A percentile compares a stretch with the other conserved stretches of the same genome.
These are phyloP conservation scores for Microsporum ferrugineum DNA, from an alignment of 2,329 filamentous ascomycete species.

Conservation along the genomic window DNA sequence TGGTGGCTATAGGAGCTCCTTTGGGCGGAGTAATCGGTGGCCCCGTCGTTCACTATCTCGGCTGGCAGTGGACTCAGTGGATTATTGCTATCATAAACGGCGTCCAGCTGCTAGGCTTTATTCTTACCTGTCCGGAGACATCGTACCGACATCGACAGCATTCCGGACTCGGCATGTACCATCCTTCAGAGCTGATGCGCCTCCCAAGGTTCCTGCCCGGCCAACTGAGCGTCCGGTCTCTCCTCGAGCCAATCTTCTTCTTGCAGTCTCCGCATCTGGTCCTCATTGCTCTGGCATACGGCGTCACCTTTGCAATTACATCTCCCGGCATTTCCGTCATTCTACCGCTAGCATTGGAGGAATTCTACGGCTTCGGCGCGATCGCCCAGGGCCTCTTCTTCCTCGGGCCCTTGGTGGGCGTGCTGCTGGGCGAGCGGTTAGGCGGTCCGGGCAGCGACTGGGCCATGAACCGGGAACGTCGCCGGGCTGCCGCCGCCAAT, in stretches of 20 bases:
- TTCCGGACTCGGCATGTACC: not conserved
- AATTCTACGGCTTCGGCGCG: slow-evolving; percentile 16
- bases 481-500: not conserved
- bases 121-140: not conserved
- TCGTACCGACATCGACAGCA: not conserved
- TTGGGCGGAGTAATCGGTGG: not conserved
- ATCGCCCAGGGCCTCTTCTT: slow-evolving; percentile 19
- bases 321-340: not conserved
- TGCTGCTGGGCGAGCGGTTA: slow-evolving; percentile 17
- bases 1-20: not conserved
- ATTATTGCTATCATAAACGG: not conserved
- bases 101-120: not conserved
- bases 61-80: not conserved
- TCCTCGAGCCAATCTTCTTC: not conserved
- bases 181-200: not conserved
- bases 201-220: not conserved
- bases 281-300: not conserved
- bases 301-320: not conserved
- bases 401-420: slow-evolving; percentile 18
- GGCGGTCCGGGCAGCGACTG: slow-evolving; percentile 16
- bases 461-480: slow-evolving; percentile 6
- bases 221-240: not conserved
- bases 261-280: not conserved
- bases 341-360: not conserved
- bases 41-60: not conserved